Conservation (phyloP, 176 grass and related monocot genomes). For the Cenchrus americanus region DNA sequence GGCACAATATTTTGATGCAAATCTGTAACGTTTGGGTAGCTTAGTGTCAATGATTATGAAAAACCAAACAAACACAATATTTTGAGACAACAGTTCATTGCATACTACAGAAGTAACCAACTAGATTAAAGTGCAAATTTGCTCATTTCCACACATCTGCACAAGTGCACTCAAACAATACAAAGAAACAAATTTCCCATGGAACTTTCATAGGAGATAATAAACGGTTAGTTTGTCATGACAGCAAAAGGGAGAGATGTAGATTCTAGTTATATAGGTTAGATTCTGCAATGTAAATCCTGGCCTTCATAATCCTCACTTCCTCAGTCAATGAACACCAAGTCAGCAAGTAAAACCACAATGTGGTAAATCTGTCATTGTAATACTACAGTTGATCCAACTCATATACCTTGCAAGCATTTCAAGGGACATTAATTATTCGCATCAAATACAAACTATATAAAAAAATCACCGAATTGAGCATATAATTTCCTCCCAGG, state of each 20-base stretch:
- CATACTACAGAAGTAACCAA: conserved; percentile 12
- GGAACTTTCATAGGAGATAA: not conserved
- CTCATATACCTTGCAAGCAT: not conserved
- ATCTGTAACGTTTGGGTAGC: not conserved
- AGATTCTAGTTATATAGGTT: conserved; percentile 20
- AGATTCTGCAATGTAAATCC: conserved; percentile 26
- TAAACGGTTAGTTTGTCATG: conserved; percentile 12
- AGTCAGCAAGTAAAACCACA: not conserved
- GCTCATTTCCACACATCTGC: conserved; percentile 13
- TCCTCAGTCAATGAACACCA: conserved; percentile 32
- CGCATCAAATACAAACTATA: conserved; percentile 18
- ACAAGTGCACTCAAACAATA: not conserved
- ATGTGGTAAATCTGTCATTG: not conserved
- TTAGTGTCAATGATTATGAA: not conserved
- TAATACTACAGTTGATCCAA: not conserved
- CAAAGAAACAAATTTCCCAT: not conserved
- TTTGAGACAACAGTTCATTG: not conserved
- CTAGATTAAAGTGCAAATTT: not conserved
- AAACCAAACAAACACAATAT: not conserved
- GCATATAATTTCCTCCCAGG: not conserved
- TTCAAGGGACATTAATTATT: not conserved
- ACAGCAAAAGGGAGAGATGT: conserved; percentile 4
- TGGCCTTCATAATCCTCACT: conserved; percentile 28
- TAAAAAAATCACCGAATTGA: conserved; percentile 10
- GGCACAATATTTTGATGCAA: conserved; percentile 23